Evolutionary conservation across 495 filamentous ascomycete species (phyloP).

Genomic region (Hypoxylon lienhwacheense): DNA sequence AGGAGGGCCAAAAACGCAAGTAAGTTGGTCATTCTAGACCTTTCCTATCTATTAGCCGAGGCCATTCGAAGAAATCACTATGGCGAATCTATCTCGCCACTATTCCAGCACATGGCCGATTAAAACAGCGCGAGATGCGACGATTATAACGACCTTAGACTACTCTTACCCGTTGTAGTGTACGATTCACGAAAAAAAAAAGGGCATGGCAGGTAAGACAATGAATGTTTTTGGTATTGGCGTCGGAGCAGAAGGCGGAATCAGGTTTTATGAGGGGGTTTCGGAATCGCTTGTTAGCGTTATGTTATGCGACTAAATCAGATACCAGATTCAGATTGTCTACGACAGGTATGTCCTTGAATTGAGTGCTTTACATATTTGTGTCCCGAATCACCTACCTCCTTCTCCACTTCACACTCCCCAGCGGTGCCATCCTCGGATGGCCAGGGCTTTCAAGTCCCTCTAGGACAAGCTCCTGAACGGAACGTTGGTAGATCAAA

Average conservation of each 20-base stretch:
- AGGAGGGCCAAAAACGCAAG: conserved; percentile 67
- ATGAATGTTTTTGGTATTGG: conserved; percentile 30
- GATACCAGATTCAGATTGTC: conserved; percentile 35
- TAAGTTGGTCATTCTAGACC: conserved; percentile 87
- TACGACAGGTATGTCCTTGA: conserved; percentile 29
- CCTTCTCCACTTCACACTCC: conserved; percentile 12
- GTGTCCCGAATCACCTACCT: conserved; percentile 10
- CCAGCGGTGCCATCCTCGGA: conserved; percentile 57
- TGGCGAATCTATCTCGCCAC: conserved; percentile 80
- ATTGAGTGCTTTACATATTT: conserved; percentile 3
- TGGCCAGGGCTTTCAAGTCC: conserved; percentile 51
- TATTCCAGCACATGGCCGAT: conserved; percentile 73
- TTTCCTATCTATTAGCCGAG: conserved; percentile 84
- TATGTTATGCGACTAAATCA: conserved; percentile 32
- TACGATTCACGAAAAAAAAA: conserved; percentile 32
- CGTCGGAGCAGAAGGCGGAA: conserved; percentile 29
- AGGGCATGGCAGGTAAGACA: conserved; percentile 26
- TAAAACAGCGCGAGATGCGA: conserved; percentile 40
- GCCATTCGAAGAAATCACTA: conserved; percentile 95
- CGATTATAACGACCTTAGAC: conserved; percentile 36
- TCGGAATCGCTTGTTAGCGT: conserved; percentile 23
- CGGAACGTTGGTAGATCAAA: conserved; percentile 63
- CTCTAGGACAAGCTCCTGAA: conserved; percentile 54
- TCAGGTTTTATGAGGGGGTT: conserved; percentile 17
- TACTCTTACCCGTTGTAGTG: conserved; percentile 19